These are phyloP conservation scores for Alternaria consortialis DNA, from an alignment of 2,329 filamentous ascomycete species.

Conservation along the genomic window DNA sequence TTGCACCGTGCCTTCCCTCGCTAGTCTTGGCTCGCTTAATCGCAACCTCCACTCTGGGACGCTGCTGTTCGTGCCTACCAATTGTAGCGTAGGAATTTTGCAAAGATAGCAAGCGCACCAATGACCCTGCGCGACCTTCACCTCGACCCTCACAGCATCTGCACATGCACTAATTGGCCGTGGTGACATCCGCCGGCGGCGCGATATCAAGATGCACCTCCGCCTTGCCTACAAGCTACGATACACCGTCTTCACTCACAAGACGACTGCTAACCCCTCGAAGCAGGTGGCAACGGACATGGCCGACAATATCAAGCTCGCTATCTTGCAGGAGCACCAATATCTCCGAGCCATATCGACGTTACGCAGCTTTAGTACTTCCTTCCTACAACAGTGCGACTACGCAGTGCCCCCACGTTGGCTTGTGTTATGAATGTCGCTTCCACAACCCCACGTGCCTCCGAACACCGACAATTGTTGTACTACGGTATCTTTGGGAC, in stretches of 20 bases:
- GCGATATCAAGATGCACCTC: neutral
- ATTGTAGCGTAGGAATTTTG: neutral
- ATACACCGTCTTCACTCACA: neutral
- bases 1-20: slow-evolving; percentile 1
- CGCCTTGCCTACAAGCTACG: neutral
- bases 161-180: neutral
- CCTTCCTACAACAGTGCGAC: neutral
- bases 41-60: slow-evolving; percentile 8
- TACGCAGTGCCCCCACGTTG: neutral
- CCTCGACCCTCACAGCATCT: neutral
- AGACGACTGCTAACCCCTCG: neutral
- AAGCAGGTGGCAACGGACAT: slow-evolving; percentile 1
- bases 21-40: slow-evolving; percentile 17
- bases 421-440: neutral
- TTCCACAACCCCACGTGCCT: neutral
- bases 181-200: neutral
- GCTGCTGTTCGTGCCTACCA: slow-evolving; percentile 12
- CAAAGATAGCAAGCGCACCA: neutral
- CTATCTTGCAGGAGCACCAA: neutral
- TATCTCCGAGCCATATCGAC: neutral
- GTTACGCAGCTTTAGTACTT: neutral
- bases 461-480: neutral
- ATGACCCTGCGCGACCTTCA: neutral
- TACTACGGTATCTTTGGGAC: neutral
- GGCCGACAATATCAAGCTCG: neutral